These are phyloP conservation scores for Parathielavia appendiculata DNA, from an alignment of 495 filamentous ascomycete species.

Conservation along the genomic window DNA sequence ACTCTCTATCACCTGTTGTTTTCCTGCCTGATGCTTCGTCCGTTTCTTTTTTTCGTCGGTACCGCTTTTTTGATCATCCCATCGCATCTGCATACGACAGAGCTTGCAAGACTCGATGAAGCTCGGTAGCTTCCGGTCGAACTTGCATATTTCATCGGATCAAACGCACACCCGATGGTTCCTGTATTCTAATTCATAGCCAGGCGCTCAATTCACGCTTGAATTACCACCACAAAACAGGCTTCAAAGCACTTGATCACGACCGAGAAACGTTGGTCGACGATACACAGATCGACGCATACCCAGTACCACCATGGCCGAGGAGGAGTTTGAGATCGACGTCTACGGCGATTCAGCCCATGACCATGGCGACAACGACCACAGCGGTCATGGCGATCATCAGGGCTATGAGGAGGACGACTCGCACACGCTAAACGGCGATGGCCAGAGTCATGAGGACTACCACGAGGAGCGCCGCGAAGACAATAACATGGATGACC, in stretches of 20 bases:
- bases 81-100: too few relatives aligned
- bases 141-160: conserved; percentile 4
- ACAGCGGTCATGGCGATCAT: conserved; percentile 62
- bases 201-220: conserved; percentile 29
- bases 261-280: neutral
- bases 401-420: conserved; percentile 44
- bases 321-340: conserved; percentile 98
- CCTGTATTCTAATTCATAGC: conserved; percentile 34
- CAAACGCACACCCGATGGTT: conserved; percentile 21
- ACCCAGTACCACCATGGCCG: conserved; percentile 37
- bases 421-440: conserved; percentile 43
- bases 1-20: conserved; percentile 22
- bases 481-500: conserved; percentile 37
- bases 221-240: conserved; percentile 17
- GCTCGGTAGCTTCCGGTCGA: too few relatives aligned
- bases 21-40: conserved; percentile 6
- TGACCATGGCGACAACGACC: conserved; percentile 35
- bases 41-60: conserved; percentile 9
- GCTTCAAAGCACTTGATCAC: conserved; percentile 5
- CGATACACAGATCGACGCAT: neutral
- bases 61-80: conserved; percentile 1
- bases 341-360: conserved; percentile 81
- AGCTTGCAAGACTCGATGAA: too few relatives aligned
- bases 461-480: conserved; percentile 29
- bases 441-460: conserved; percentile 31